phyloP scores from a whole-genome alignment of 768 basidiomycete species.

The Suillus occidentalis region DNA sequence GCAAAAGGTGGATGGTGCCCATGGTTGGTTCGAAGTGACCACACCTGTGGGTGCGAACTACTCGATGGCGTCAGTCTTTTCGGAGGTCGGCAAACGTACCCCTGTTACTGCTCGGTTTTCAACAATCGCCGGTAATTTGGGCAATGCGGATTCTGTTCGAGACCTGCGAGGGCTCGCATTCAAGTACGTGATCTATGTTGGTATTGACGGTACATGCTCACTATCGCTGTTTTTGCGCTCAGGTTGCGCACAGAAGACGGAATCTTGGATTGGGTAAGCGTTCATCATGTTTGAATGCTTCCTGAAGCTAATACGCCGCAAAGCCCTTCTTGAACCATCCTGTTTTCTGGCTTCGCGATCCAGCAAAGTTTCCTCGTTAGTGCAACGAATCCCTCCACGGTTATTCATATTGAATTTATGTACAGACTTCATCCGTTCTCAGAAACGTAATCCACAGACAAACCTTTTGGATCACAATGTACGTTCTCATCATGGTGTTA shows the following conservation, averaged over 20 bases:
- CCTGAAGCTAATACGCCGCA: conserved; percentile 6
- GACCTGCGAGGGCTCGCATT: conserved; percentile 57
- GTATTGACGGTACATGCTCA: neutral
- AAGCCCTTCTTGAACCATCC: conserved; percentile 42
- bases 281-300: conserved; percentile 13
- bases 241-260: conserved; percentile 40
- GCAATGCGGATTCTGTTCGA: conserved; percentile 47
- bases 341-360: conserved; percentile 48
- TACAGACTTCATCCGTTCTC: conserved; percentile 37
- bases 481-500: conserved; percentile 3
- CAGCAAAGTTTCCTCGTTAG: conserved; percentile 48
- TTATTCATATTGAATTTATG: neutral
- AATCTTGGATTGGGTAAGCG: conserved; percentile 38
- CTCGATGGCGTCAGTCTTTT: conserved; percentile 18
- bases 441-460: conserved; percentile 52
- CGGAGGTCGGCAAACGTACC: conserved; percentile 19
- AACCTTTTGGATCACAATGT: conserved; percentile 42
- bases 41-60: conserved; percentile 17
- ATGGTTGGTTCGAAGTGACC: conserved; percentile 21
- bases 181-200: conserved; percentile 36
- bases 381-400: neutral
- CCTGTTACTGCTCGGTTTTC: conserved; percentile 41
- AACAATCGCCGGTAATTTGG: conserved; percentile 55
- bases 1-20: conserved; percentile 19
- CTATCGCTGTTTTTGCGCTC: neutral